Base-by-base conservation (phyloP, 202 grass and related monocot species). In the Musa balbisiana region DNA sequence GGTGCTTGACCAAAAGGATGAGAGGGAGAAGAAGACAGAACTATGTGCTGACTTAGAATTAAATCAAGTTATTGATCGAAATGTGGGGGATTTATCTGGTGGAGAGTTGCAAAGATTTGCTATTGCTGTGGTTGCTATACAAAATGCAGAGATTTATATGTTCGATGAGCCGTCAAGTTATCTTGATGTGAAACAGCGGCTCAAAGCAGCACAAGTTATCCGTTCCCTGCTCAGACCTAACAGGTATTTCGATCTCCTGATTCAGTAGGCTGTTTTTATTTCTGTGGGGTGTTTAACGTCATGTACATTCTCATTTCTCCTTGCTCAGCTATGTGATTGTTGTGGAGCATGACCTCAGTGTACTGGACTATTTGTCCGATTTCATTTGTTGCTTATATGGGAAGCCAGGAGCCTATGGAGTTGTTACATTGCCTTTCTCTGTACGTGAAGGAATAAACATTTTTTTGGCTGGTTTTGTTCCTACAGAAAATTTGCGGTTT, bases 321-420 rank as follows among this genome's bases (percentile, higher is more conserved):
- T 11, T 84, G 62, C 77, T 63, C 81, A 96, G 92, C 53, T 96
- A 92, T 83, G 89, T 96, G 72, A 92, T 96, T 89, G 87, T 89
- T 62, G 89, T 96, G 68, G 90, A 96, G 79, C 92, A 96, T 70
- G 92, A 88, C 52, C 70, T 84, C 54, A 88, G 86, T 33, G 82
- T 88, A 10, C 62, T 88, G 24, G 86, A 84, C 85, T 96, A 96
- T 79, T 79, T 96, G 67, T 93, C 90, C 66, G 94, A 98, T 69
- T 98, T 98, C 77, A 98, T 98, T 80, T 93, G 94, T 72, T 98
- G 94, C 83, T 88, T 98, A 82, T 93, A 96, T 87, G 92, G 92
- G 59, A 96, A 74, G 27, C 92, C 89, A 33, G 94, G 94, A 71
- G 90, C 94, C 83, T 98, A 98, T 22, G 94, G 90, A 87, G 94